Evolutionary conservation across 768 basidiomycete species (phyloP).

Genomic region (Tubosaeta brunneosetosa): DNA sequence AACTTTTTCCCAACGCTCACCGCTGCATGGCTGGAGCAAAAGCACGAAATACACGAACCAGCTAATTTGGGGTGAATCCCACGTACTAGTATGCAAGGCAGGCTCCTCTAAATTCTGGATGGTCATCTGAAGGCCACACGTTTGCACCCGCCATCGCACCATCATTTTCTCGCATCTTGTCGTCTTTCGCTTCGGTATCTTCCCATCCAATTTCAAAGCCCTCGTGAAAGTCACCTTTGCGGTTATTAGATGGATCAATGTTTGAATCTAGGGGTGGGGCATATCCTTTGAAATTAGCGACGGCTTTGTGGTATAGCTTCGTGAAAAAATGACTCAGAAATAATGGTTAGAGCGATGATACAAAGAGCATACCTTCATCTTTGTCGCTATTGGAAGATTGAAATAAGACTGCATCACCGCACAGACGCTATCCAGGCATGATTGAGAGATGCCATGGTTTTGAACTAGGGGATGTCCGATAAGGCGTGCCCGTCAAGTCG

Average conservation of each 20-base stretch:
- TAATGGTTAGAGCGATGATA: neutral
- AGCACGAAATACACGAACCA: conserved; percentile 20
- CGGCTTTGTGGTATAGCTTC: conserved; percentile 65
- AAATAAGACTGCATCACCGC: conserved; percentile 61
- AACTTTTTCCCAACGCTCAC: conserved; percentile 49
- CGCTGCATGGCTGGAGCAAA: conserved; percentile 42
- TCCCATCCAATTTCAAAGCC: conserved; percentile 87
- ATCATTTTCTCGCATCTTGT: conserved; percentile 32
- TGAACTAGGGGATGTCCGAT: conserved; percentile 42
- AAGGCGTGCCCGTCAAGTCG: neutral
- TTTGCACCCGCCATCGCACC: conserved; percentile 70
- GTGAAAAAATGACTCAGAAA: neutral
- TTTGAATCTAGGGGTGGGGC: conserved; percentile 67
- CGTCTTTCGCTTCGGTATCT: conserved; percentile 30
- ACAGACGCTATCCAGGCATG: conserved; percentile 42
- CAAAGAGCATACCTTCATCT: conserved; percentile 51
- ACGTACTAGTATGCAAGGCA: conserved; percentile 66
- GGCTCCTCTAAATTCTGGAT: conserved; percentile 55
- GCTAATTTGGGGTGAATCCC: conserved; percentile 13
- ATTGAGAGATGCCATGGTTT: conserved; percentile 69
- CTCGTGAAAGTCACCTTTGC: conserved; percentile 85
- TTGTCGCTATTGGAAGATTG: conserved; percentile 52
- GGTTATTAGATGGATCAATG: conserved; percentile 58
- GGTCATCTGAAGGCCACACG: conserved; percentile 66
- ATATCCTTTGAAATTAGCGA: conserved; percentile 74